Conservation (phyloP, 805 yeast species). For the Millerago galiae region DNA sequence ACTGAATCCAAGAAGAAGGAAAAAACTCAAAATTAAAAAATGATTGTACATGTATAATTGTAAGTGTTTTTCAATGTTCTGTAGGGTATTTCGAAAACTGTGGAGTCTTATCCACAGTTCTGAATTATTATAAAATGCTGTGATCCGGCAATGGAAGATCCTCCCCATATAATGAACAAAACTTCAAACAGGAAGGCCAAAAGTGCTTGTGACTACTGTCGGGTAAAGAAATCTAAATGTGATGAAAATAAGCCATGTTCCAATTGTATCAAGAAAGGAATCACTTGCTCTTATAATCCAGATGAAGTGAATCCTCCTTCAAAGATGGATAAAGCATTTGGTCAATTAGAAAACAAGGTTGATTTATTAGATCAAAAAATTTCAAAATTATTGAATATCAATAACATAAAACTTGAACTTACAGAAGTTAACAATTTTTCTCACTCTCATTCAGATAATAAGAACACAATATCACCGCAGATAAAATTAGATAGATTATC, state of each 20-base stretch:
- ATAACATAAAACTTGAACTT: no score
- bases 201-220: conserved; percentile 41
- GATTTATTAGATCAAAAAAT: conserved; percentile 1
- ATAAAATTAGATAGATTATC: no score
- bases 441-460: no score
- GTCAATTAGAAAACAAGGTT: background rate
- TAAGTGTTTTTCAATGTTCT: no score
- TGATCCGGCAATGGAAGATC: background rate
- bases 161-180: background rate
- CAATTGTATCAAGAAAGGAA: conserved; percentile 76
- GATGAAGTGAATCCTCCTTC: conserved; percentile 43
- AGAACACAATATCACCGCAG: no score
- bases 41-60: no score
- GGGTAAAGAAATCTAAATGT: conserved; percentile 74
- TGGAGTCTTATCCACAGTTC: background rate
- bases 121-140: background rate
- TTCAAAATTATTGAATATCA: background rate
- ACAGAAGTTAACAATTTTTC: no score
- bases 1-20: background rate
- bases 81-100: background rate
- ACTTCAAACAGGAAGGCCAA: conserved; percentile 20
- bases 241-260: conserved; percentile 75
- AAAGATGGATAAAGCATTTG: conserved; percentile 6
- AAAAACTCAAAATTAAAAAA: no score
- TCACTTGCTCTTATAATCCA: conserved; percentile 75